A percentile compares a stretch with the other conserved stretches of the same genome.
Conservation (phyloP, 768 basidiomycete species). For the Agaricus sinodeliciosus region DNA sequence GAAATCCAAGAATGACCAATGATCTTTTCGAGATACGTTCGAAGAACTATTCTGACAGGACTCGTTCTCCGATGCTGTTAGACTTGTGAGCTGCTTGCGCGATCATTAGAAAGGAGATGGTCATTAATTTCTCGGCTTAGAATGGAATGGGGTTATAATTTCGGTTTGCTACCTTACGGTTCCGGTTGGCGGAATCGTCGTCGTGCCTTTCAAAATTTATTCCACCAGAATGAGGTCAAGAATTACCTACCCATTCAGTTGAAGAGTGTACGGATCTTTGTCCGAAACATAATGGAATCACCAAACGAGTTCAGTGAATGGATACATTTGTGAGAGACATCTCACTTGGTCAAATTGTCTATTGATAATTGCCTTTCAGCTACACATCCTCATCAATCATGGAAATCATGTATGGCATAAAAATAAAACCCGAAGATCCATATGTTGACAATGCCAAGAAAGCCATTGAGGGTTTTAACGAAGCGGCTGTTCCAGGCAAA, state of each 20-base stretch:
- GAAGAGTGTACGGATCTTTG: conserved; percentile 10
- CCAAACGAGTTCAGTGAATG: conserved; percentile 28
- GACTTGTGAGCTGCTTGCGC: conserved; percentile 31
- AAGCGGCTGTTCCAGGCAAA: conserved; percentile 22
- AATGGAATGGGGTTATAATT: conserved; percentile 29
- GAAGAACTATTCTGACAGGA: conserved; percentile 46
- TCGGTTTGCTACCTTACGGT: conserved; percentile 38
- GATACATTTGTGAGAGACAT: neutral
- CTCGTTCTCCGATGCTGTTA: conserved; percentile 38
- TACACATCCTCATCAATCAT: conserved; percentile 16
- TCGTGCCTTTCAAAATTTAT: conserved; percentile 17
- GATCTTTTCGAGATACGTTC: conserved; percentile 53
- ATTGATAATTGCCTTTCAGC: neutral
- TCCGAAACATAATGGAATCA: conserved; percentile 31
- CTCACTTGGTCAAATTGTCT: neutral
- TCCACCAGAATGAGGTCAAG: conserved; percentile 10
- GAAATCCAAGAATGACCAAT: conserved; percentile 24
- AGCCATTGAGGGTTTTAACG: conserved; percentile 19
- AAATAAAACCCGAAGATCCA: conserved; percentile 25
- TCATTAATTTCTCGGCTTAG: neutral
- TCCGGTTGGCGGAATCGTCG: conserved; percentile 40
- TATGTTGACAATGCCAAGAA: conserved; percentile 25
- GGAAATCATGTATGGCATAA: conserved; percentile 26
- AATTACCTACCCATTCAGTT: conserved; percentile 5
- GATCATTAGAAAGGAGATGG: neutral